Conservation (phyloP, 2,329 filamentous ascomycete genomes). For the Shiraia sp. region DNA sequence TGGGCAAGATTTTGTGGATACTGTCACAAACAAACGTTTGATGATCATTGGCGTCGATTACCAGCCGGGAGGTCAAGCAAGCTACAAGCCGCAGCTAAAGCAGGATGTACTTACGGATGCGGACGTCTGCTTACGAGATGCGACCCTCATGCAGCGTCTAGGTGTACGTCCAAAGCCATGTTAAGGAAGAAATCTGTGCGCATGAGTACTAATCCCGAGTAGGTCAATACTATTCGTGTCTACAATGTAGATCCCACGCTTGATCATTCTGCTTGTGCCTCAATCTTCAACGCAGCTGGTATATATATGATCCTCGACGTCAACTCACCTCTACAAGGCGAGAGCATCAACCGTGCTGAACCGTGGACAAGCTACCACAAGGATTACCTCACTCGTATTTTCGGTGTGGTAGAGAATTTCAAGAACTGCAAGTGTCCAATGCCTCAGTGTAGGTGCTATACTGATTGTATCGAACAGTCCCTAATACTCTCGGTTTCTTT, state of each 20-base stretch:
- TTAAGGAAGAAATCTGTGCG: background rate
- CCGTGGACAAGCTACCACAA: slow-evolving; percentile 60
- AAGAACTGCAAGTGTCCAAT: slow-evolving; percentile 51
- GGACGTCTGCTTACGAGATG: slow-evolving; percentile 64
- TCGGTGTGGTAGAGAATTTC: slow-evolving; percentile 68
- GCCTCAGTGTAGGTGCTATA: too few relatives aligned
- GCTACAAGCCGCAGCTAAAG: slow-evolving; percentile 55
- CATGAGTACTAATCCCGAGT: background rate
- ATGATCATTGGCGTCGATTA: slow-evolving; percentile 65
- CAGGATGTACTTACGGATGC: slow-evolving; percentile 61
- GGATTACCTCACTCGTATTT: slow-evolving; percentile 62
- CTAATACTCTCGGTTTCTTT: slow-evolving; percentile 69
- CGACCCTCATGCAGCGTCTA: slow-evolving; percentile 64
- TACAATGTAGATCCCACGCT: slow-evolving; percentile 65
- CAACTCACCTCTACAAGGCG: slow-evolving; percentile 62
- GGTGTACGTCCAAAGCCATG: slow-evolving; percentile 45
- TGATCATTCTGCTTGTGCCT: slow-evolving; percentile 65
- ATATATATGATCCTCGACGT: slow-evolving; percentile 70
- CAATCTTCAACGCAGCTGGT: slow-evolving; percentile 67
- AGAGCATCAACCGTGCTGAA: slow-evolving; percentile 60
- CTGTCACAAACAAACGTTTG: slow-evolving; percentile 60
- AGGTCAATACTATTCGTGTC: slow-evolving; percentile 65
- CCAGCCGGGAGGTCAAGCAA: slow-evolving; percentile 65
- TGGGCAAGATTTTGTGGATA: slow-evolving; percentile 65
- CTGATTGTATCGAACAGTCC: slow-evolving; percentile 36